Conservation (phyloP, 108 stramenopile species). For the Cyclostephanos invisitatus region DNA sequence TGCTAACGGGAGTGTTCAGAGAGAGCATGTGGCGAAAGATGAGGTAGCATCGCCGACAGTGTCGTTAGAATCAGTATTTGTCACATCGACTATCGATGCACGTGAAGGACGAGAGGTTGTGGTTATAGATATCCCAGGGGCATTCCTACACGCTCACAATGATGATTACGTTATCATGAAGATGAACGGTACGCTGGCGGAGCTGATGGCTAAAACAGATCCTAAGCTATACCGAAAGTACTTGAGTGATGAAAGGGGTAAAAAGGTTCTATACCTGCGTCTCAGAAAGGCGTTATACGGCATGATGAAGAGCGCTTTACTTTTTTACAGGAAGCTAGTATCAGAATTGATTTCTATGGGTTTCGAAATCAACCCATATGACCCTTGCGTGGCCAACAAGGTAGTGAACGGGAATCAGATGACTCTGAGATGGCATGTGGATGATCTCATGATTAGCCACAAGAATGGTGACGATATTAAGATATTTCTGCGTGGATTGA, state of each 20-base stretch:
- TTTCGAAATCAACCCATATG: slow-evolving; percentile 26
- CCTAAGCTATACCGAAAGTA: too few relatives aligned
- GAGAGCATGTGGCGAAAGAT: neutral
- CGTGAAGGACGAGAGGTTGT: neutral
- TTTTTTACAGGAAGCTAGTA: slow-evolving; percentile 34
- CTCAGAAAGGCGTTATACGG: too few relatives aligned
- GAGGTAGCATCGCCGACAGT: slow-evolving; percentile 34
- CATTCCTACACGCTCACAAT: slow-evolving; percentile 7
- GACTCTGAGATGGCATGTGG: slow-evolving; percentile 37
- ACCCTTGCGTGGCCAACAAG: slow-evolving; percentile 32
- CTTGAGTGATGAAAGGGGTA: neutral
- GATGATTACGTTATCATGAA: too few relatives aligned
- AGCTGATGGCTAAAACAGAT: too few relatives aligned
- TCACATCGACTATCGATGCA: neutral
- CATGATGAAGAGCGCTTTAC: too few relatives aligned
- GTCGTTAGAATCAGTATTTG: slow-evolving; percentile 13
- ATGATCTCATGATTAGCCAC: slow-evolving; percentile 21
- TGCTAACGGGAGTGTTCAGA: neutral
- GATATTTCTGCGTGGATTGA: neutral
- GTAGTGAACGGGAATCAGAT: slow-evolving; percentile 26
- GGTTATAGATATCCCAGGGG: neutral
- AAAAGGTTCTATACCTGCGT: slow-evolving; percentile 16
- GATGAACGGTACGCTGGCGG: too few relatives aligned
- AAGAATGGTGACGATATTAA: neutral
- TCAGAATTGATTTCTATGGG: slow-evolving; percentile 13